These are phyloP conservation scores for Porpolomopsis calyptriformis DNA, from an alignment of 768 basidiomycete genomes.

Conservation along the genomic window DNA sequence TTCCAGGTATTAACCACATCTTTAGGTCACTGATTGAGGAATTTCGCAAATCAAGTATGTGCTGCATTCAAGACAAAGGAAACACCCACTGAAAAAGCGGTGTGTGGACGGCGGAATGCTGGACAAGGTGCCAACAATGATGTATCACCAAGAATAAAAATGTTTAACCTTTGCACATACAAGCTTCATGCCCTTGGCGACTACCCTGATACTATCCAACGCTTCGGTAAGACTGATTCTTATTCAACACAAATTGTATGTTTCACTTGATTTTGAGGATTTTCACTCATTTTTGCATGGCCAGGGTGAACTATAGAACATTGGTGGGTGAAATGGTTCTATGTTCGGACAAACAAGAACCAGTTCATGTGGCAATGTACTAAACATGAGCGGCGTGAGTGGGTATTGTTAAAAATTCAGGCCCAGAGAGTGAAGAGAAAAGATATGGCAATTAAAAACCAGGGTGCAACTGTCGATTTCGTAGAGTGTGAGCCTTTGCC, in stretches of 20 bases:
- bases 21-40: slow-evolving; percentile 18
- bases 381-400: slow-evolving; percentile 2
- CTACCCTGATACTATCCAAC: slow-evolving; percentile 17
- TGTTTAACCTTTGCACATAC: slow-evolving; percentile 23
- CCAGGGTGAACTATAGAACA: slow-evolving; percentile 28
- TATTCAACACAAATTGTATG: slow-evolving; percentile 25
- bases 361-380: slow-evolving; percentile 15
- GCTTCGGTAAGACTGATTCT: slow-evolving; percentile 25
- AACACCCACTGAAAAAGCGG: slow-evolving; percentile 11
- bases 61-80: slow-evolving; percentile 18
- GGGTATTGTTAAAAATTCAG: neutral
- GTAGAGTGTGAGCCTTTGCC: neutral
- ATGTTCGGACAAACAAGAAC: slow-evolving; percentile 21
- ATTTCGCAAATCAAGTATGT: slow-evolving; percentile 20
- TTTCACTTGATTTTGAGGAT: slow-evolving; percentile 6
- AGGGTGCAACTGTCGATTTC: neutral
- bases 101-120: slow-evolving; percentile 16
- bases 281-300: neutral
- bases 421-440: neutral
- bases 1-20: slow-evolving; percentile 13
- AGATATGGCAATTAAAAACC: neutral
- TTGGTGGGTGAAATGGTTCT: slow-evolving; percentile 22
- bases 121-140: neutral
- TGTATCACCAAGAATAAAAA: neutral
- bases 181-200: slow-evolving; percentile 29